Evolutionary conservation across 495 filamentous ascomycete species (phyloP).

Genomic region (Penicillium pulvis): DNA sequence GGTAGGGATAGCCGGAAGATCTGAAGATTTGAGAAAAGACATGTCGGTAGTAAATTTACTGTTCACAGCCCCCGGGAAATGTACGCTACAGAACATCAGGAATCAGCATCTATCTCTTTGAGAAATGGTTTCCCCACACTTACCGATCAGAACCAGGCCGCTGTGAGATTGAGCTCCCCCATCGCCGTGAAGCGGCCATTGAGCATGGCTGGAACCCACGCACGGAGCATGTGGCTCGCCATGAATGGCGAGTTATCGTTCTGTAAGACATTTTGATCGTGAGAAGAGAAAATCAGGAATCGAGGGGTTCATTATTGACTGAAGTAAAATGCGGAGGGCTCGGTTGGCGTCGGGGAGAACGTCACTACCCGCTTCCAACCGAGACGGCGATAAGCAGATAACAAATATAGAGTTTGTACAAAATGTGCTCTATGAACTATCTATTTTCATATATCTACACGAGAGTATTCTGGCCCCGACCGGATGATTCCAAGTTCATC

Average conservation of each 20-base stretch:
- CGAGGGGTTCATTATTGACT: constrained; percentile 1
- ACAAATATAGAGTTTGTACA: background rate
- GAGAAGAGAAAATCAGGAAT: background rate
- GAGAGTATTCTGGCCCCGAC: background rate
- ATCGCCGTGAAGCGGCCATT: constrained; percentile 38
- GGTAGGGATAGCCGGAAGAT: constrained; percentile 72
- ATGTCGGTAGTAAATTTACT: constrained; percentile 85
- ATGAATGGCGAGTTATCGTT: background rate
- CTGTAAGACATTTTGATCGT: constrained; percentile 29
- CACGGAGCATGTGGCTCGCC: background rate
- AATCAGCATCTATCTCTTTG: background rate
- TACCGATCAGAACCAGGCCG: constrained; percentile 68
- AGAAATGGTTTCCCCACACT: constrained; percentile 10
- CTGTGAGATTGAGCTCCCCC: constrained; percentile 64
- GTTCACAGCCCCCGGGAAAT: constrained; percentile 93
- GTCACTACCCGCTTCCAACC: constrained; percentile 30
- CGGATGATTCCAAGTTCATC: background rate
- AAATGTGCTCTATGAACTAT: too few species aligned
- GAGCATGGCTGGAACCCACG: constrained; percentile 10
- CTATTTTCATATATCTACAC: background rate
- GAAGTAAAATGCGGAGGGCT: constrained; percentile 33
- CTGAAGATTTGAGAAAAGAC: constrained; percentile 69
- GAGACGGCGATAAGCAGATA: constrained; percentile 9
- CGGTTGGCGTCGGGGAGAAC: constrained; percentile 40
- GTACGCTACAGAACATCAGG: constrained; percentile 54